phyloP scores from a whole-genome alignment of 176 grass and related monocot species.

The Pharus latifolius region DNA sequence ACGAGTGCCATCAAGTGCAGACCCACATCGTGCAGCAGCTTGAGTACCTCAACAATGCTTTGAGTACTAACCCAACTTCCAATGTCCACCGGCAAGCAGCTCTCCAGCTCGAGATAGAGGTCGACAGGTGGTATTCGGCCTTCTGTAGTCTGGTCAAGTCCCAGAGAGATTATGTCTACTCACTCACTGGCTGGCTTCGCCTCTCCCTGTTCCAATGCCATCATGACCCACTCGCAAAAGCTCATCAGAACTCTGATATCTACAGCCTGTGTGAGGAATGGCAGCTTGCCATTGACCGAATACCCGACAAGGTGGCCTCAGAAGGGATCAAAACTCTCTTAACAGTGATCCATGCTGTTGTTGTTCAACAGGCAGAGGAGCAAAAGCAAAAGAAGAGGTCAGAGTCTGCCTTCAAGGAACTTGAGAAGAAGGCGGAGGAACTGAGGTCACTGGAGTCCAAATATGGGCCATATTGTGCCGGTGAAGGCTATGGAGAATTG shows the following conservation, averaged over 20 bases:
- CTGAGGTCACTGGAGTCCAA: conserved; percentile 62
- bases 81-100: conserved; percentile 30
- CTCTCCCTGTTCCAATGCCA: conserved; percentile 47
- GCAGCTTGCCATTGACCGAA: conserved; percentile 48
- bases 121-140: conserved; percentile 35
- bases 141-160: conserved; percentile 39
- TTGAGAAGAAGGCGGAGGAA: conserved; percentile 77
- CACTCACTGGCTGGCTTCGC: conserved; percentile 50
- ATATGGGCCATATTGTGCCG: conserved; percentile 24
- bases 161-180: conserved; percentile 43
- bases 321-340: conserved; percentile 96
- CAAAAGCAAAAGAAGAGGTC: conserved; percentile 86
- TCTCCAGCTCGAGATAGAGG: conserved; percentile 42
- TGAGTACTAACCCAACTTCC: conserved; percentile 26
- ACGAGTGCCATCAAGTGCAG: conserved; percentile 59
- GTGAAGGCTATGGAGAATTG: conserved; percentile 28
- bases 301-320: conserved; percentile 71
- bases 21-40: conserved; percentile 57
- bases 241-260: conserved; percentile 47
- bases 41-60: conserved; percentile 36
- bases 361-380: conserved; percentile 77
- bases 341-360: conserved; percentile 63
- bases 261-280: conserved; percentile 48
- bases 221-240: conserved; percentile 45
- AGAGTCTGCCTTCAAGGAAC: conserved; percentile 65